A percentile compares a stretch with the other conserved stretches of the same genome.
phyloP scores from a whole-genome alignment of 2,329 filamentous ascomycete species.

The Exophiala sp. region DNA sequence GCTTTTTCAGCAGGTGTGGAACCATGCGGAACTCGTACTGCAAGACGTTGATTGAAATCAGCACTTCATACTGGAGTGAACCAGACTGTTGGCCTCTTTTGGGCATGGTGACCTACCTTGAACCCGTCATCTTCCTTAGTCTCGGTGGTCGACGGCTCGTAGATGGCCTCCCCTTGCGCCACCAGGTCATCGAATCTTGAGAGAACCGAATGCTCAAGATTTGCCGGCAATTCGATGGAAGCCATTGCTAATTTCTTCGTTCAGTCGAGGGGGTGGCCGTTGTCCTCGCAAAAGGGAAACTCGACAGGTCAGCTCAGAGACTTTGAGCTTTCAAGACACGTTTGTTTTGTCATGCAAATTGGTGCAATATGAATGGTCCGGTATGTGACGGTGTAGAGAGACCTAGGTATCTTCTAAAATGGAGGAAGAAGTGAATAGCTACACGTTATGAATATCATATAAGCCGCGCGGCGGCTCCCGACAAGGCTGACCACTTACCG shows the following conservation, averaged over 20 bases:
- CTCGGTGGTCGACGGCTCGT: constrained; percentile 25
- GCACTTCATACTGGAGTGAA: neutral
- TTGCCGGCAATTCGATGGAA: constrained; percentile 19
- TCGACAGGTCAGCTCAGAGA: neutral
- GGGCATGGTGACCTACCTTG: constrained; percentile 18
- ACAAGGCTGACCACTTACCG: too few species aligned
- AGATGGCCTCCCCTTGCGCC: constrained; percentile 24
- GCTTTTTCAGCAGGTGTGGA: constrained; percentile 28
- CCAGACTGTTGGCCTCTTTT: neutral
- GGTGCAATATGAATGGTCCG: too few species aligned
- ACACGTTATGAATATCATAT: too few species aligned
- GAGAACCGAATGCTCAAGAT: constrained; percentile 30
- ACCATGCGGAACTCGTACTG: constrained; percentile 28
- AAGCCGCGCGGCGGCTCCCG: too few species aligned
- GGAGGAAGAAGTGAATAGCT: too few species aligned
- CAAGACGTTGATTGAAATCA: neutral
- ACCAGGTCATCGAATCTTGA: constrained; percentile 28
- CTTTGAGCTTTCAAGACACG: too few species aligned
- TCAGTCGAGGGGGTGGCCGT: neutral
- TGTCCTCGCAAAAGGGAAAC: neutral
- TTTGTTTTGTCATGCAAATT: too few species aligned
- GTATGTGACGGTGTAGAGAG: too few species aligned
- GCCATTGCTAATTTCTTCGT: neutral
- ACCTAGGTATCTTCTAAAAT: too few species aligned
- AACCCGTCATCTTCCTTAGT: constrained; percentile 28